Conservation (phyloP, 805 yeast species). For the Teunomyces funiuensis region DNA sequence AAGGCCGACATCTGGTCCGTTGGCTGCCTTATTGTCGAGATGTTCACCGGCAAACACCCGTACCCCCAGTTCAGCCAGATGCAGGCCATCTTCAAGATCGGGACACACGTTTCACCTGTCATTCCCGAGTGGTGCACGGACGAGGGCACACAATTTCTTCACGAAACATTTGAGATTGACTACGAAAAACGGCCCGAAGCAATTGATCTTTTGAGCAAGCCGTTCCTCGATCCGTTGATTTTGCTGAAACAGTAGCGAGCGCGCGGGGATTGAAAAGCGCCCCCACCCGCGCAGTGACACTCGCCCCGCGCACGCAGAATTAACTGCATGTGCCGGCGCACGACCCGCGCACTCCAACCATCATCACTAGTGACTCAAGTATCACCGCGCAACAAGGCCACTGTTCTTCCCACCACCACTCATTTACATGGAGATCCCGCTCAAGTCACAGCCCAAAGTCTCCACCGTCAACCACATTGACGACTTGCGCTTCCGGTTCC, state of each 20-base stretch:
- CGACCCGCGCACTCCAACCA: background rate
- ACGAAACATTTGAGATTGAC: slow-evolving; percentile 71
- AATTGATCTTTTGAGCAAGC: slow-evolving; percentile 60
- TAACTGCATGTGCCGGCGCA: too few species aligned
- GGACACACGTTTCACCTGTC: slow-evolving; percentile 78
- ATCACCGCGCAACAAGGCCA: too few species aligned
- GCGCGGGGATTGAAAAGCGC: too few species aligned
- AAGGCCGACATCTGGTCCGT: slow-evolving; percentile 98
- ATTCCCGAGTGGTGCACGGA: slow-evolving; percentile 72
- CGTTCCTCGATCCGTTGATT: slow-evolving; percentile 54
- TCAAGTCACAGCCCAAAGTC: slow-evolving; percentile 40
- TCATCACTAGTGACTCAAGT: background rate
- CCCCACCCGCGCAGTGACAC: too few species aligned
- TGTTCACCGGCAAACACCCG: slow-evolving; percentile 96
- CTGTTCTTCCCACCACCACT: too few species aligned
- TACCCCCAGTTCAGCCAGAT: slow-evolving; percentile 92
- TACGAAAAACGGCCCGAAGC: slow-evolving; percentile 75
- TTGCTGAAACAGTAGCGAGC: slow-evolving; percentile 21
- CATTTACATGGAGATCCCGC: slow-evolving; percentile 41
- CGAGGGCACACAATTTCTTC: slow-evolving; percentile 66
- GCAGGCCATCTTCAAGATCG: slow-evolving; percentile 96
- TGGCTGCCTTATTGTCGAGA: slow-evolving; percentile 90
- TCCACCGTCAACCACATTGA: slow-evolving; percentile 32
- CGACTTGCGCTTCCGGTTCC: slow-evolving; percentile 14
- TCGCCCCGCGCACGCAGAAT: too few species aligned